A percentile compares a stretch with the other conserved stretches of the same genome.
phyloP scores from a whole-genome alignment of 768 basidiomycete genomes.

The Phylloporus sp. region DNA sequence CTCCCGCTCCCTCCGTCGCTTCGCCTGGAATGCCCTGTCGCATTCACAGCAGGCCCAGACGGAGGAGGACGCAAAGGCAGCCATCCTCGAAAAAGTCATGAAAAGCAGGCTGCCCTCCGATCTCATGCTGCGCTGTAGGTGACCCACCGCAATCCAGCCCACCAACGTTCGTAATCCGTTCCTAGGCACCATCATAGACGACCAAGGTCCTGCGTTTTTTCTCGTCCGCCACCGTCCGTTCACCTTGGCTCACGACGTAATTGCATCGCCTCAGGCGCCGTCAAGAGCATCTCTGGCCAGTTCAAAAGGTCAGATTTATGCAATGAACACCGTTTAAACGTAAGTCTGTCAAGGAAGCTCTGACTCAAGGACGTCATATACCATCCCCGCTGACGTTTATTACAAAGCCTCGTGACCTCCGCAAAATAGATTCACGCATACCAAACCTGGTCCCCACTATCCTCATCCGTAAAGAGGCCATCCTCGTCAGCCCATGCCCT shows the following conservation, averaged over 20 bases:
- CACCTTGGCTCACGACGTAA: constrained; percentile 23
- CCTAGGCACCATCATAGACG: constrained; percentile 82
- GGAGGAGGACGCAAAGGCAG: constrained; percentile 69
- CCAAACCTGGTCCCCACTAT: constrained; percentile 95
- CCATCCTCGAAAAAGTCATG: constrained; percentile 80
- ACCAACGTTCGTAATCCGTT: constrained; percentile 18
- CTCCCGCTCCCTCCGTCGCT: constrained; percentile 2
- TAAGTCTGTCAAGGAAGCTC: constrained; percentile 39
- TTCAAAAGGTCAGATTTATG: constrained; percentile 91
- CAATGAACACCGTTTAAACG: constrained; percentile 82
- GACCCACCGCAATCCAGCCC: constrained; percentile 7
- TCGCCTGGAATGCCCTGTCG: constrained; percentile 32
- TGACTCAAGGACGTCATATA: constrained; percentile 14
- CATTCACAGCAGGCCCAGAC: too few relatives aligned
- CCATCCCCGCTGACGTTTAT: constrained; percentile 22
- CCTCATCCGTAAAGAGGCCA: constrained; percentile 79
- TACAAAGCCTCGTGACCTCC: constrained; percentile 82
- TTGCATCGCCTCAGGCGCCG: constrained; percentile 52
- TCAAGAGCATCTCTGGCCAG: constrained; percentile 82
- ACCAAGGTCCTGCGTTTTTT: constrained; percentile 54
- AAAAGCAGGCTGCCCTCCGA: constrained; percentile 85
- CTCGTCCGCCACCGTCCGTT: constrained; percentile 4
- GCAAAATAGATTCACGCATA: constrained; percentile 92
- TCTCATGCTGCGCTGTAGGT: constrained; percentile 86
- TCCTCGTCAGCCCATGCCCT: constrained; percentile 56